These are phyloP conservation scores for Cucumis hystrix DNA, from an alignment of 306 rosid genomes.

Conservation along the genomic window DNA sequence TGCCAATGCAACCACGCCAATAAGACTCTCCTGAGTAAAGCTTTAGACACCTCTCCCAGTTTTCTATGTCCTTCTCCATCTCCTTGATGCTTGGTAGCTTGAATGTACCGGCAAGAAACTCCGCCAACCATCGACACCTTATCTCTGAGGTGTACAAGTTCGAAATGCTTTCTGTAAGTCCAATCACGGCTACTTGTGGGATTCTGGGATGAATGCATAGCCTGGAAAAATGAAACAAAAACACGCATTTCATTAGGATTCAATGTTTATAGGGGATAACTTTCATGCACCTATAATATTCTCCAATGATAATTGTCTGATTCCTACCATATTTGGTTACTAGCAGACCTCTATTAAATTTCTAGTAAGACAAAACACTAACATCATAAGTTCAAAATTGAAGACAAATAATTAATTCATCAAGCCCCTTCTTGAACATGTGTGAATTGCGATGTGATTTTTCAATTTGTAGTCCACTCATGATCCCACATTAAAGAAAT, in stretches of 20 bases:
- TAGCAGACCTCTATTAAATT: no score
- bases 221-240: constrained; percentile 1
- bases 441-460: not conserved
- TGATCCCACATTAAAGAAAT: not conserved
- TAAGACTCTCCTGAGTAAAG: constrained; percentile 22
- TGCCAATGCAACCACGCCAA: constrained; percentile 34
- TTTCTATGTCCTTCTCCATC: constrained; percentile 38
- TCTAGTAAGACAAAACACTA: not conserved
- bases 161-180: constrained; percentile 28
- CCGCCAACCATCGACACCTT: constrained; percentile 53
- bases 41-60: constrained; percentile 29
- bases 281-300: no score
- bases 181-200: constrained; percentile 34
- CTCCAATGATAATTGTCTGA: no score
- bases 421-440: not conserved
- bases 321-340: no score
- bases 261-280: not conserved
- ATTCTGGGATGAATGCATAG: constrained; percentile 35
- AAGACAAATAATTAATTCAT: not conserved
- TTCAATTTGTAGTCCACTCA: not conserved
- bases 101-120: constrained; percentile 43
- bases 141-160: constrained; percentile 51
- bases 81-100: constrained; percentile 40
- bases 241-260: not conserved
- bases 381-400: not conserved